These are phyloP conservation scores for Liquidambar formosana DNA, from an alignment of 164 flowering plant species.

Conservation along the genomic window DNA sequence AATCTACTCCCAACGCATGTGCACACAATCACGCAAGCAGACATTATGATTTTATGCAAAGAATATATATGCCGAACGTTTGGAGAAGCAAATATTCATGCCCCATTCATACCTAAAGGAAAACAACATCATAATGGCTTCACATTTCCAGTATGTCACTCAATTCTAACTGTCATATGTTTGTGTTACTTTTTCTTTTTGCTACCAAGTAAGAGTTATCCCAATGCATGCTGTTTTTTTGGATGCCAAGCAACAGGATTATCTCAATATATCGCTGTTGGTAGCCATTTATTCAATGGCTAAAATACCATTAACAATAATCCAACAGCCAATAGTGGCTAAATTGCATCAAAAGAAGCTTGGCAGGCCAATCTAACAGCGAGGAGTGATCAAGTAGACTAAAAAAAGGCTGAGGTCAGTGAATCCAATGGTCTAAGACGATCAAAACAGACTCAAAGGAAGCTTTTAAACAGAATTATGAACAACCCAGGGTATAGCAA, in stretches of 20 bases:
- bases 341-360: neutral
- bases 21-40: neutral
- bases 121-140: neutral
- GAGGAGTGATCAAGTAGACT: too few species aligned
- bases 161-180: neutral
- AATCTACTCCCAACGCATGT: neutral
- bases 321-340: neutral
- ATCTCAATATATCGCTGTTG: neutral
- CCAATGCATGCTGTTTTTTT: neutral
- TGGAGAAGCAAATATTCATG: neutral
- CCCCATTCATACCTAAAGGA: neutral
- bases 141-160: neutral
- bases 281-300: neutral
- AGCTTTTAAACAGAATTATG: too few species aligned
- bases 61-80: neutral
- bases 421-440: too few species aligned
- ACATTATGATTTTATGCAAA: too few species aligned
- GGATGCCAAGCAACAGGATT: neutral
- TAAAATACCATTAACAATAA: neutral
- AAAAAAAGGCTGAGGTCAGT: too few species aligned
- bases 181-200: neutral
- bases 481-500: too few species aligned
- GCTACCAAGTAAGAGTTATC: neutral
- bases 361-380: too few species aligned
- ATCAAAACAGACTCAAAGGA: too few species aligned